Evolutionary conservation across 768 basidiomycete genomes (phyloP), one percentile per base, ranked within the genome.

Genomic region (Obba rivulosa): DNA sequence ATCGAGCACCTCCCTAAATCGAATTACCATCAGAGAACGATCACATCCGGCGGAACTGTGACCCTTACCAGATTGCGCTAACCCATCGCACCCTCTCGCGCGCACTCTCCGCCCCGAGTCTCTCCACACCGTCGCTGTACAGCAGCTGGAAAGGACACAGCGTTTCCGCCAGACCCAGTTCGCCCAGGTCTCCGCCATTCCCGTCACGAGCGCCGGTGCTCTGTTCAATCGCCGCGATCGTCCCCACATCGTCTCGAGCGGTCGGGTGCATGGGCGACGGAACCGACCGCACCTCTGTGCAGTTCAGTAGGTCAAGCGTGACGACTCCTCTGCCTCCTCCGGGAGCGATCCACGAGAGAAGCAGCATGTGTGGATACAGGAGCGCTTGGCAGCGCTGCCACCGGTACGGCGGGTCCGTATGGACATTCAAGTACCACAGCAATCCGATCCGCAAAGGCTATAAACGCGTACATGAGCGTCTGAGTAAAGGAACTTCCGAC

Each of bases 381-480:
- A 90, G 72, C 0, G 84, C 91, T 61, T 88, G 87, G 59, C 81
- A 92, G 53, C 89, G 76, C 67, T 83, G 80, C 88, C 87, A 91
- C 50, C 75, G 69, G 64, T 83, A 92, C 0, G 87, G 87, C 18
- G 85, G 80, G 3, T 78, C 62, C 0, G 86, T 84, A 59, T 96
- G 93, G 0, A 95, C 93, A 48, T 96, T 95, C 46, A 96, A 79
- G 61, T 92, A 96, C 85, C 90, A 95, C 1, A 96, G 68, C 13
- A 83, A 70, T 13, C 93, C 93, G 35, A 90, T 86, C 49, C 89
- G 84, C 11, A 90, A 70, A 3, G 92, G 92, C 93, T 95, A 60
- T n/a, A 57, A 51, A 34, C 11, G 13, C 4, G 37, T 5, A 24
- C 45, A 42, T 50, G 45, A 23, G 37, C 16, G 16, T 39, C 37